Percentiles rank a stretch among this genome's conserved stretches.
phyloP scores from a whole-genome alignment of 1,284 basidiomycete genomes.

The Trichosporon inkin region DNA sequence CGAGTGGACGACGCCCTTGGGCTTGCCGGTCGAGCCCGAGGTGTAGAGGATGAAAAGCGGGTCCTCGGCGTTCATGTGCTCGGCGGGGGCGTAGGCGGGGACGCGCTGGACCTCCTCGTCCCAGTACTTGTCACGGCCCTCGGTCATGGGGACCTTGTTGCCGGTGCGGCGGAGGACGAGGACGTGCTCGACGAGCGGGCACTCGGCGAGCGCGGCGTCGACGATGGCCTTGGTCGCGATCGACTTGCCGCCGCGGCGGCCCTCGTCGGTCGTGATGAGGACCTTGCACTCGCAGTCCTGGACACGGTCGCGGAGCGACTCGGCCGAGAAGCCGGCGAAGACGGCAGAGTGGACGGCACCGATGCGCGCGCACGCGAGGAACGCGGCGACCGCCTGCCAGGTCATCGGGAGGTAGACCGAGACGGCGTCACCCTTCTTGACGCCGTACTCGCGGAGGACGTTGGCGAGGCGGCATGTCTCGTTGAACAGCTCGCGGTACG shows the following conservation, averaged over 20 bases:
- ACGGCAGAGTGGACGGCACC: slow-evolving; percentile 98
- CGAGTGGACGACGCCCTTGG: slow-evolving; percentile 48
- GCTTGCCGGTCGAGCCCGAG: slow-evolving; percentile 58
- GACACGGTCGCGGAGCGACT: slow-evolving; percentile 88
- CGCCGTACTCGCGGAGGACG: slow-evolving; percentile 80
- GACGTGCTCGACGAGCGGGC: slow-evolving; percentile 82
- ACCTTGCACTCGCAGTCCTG: slow-evolving; percentile 85
- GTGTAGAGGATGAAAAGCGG: slow-evolving; percentile 75
- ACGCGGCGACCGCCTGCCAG: slow-evolving; percentile 90
- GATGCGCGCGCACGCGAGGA: slow-evolving; percentile 95
- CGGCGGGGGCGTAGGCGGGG: slow-evolving; percentile 82
- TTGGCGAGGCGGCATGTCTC: slow-evolving; percentile 89
- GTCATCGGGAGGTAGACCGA: slow-evolving; percentile 65
- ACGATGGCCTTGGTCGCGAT: slow-evolving; percentile 93
- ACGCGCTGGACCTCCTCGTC: slow-evolving; percentile 83
- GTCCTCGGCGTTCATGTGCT: slow-evolving; percentile 84
- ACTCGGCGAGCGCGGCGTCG: slow-evolving; percentile 83
- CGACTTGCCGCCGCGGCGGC: slow-evolving; percentile 84
- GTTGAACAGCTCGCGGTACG: slow-evolving; percentile 79
- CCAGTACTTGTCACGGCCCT: slow-evolving; percentile 93
- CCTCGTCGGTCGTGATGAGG: slow-evolving; percentile 94
- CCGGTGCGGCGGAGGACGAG: slow-evolving; percentile 88
- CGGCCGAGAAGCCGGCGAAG: slow-evolving; percentile 97
- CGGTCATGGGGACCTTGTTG: slow-evolving; percentile 71
- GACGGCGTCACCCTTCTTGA: slow-evolving; percentile 95